These are phyloP conservation scores for Benincasa hispida DNA, from an alignment of 306 rosid genomes.

Conservation along the genomic window DNA sequence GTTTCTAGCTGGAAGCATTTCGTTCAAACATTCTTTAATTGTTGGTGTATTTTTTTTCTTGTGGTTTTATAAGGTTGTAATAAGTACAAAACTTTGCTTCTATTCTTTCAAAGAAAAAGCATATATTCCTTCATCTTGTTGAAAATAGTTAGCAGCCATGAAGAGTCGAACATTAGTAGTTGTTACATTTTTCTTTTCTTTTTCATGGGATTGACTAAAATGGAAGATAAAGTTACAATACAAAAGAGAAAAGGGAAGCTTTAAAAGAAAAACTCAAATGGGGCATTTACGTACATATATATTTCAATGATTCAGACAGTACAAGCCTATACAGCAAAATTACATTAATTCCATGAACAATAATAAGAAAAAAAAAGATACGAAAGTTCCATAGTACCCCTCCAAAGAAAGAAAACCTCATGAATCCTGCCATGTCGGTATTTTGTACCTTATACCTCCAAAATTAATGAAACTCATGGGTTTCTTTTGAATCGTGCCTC, in stretches of 20 bases:
- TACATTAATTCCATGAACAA: constrained; percentile 9
- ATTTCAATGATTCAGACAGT: background rate
- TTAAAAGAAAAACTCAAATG: background rate
- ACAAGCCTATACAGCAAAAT: constrained; percentile 1
- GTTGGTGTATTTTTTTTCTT: background rate
- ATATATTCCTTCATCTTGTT: background rate
- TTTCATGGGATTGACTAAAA: background rate
- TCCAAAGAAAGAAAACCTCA: constrained; percentile 5
- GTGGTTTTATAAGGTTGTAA: background rate
- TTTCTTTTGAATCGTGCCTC: constrained; percentile 33
- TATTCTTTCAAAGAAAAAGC: background rate
- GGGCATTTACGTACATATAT: background rate
- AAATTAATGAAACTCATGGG: constrained; percentile 64
- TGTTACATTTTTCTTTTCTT: background rate
- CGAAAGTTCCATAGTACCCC: constrained; percentile 4
- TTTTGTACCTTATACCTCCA: constrained; percentile 6
- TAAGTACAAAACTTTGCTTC: background rate
- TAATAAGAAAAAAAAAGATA: background rate
- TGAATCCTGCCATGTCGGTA: constrained; percentile 3
- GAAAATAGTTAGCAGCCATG: background rate
- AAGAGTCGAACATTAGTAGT: background rate
- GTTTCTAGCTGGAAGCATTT: constrained; percentile 3
- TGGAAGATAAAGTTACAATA: background rate
- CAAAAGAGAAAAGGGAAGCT: background rate
- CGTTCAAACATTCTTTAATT: background rate